Evolutionary conservation across 2,329 filamentous ascomycete genomes (phyloP).

Genomic region (Colletotrichum sp.): DNA sequence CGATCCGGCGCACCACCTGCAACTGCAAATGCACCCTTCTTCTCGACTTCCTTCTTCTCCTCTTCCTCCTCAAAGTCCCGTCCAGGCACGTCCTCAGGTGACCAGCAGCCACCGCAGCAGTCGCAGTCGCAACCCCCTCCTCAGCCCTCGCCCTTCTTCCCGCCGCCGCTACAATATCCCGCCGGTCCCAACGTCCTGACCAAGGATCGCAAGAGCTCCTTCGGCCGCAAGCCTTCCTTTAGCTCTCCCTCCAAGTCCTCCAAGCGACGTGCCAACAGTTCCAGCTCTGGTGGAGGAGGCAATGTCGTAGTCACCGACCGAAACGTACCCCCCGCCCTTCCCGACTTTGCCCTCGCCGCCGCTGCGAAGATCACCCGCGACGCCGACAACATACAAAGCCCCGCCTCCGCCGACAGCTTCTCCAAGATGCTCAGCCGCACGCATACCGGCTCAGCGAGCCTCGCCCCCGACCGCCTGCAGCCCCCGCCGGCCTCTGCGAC

Average conservation of each 20-base stretch:
- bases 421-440: conserved; percentile 50
- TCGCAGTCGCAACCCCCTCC: conserved; percentile 20
- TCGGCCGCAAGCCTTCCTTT: conserved; percentile 59
- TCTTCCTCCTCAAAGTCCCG: conserved; percentile 32
- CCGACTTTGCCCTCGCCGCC: conserved; percentile 57
- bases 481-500: conserved; percentile 30
- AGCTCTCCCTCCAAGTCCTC: conserved; percentile 37
- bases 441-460: conserved; percentile 38
- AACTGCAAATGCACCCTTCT: conserved; percentile 35
- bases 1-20: conserved; percentile 19
- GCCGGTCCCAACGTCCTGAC: conserved; percentile 33
- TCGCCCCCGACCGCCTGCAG: conserved; percentile 28
- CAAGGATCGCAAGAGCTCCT: conserved; percentile 58
- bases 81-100: conserved; percentile 23
- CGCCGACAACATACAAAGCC: conserved; percentile 30
- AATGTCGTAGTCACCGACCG: conserved; percentile 49
- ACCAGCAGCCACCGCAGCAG: conserved; percentile 16
- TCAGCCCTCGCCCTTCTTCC: conserved; percentile 19
- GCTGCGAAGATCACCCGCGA: conserved; percentile 47
- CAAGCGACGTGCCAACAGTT: conserved; percentile 46
- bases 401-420: conserved; percentile 38
- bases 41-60: conserved; percentile 41
- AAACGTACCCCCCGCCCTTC: conserved; percentile 55
- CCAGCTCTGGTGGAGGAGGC: conserved; percentile 44
- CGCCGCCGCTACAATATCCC: conserved; percentile 21